Evolutionary conservation across 345 rosid species (phyloP).

Genomic region (Salix arbutifolia): DNA sequence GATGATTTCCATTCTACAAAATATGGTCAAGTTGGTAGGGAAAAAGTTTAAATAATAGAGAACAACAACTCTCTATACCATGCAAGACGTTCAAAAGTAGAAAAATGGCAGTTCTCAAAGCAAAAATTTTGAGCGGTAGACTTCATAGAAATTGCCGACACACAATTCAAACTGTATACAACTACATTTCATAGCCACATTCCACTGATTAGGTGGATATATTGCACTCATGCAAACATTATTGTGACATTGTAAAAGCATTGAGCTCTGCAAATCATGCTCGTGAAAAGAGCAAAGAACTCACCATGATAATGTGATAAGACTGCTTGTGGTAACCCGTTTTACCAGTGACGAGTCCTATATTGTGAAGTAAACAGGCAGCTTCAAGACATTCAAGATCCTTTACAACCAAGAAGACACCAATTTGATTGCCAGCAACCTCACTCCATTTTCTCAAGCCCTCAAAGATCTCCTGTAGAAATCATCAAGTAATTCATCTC

Average conservation of each 20-base stretch:
- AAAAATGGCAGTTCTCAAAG: not conserved
- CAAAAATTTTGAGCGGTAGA: not conserved
- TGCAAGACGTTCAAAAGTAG: slow-evolving; percentile 4
- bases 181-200: not conserved
- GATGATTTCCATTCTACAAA: slow-evolving; percentile 53
- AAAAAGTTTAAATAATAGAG: slow-evolving; percentile 1
- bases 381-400: slow-evolving; percentile 69
- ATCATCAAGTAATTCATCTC: slow-evolving; percentile 6
- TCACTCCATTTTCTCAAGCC: slow-evolving; percentile 47
- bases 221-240: not conserved
- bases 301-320: slow-evolving; percentile 53
- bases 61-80: not conserved
- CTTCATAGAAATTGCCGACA: not conserved
- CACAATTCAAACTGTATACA: not conserved
- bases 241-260: not conserved
- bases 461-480: slow-evolving; percentile 51
- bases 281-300: slow-evolving; percentile 4
- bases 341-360: slow-evolving; percentile 51
- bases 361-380: slow-evolving; percentile 70
- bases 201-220: not conserved
- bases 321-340: slow-evolving; percentile 78
- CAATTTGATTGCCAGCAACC: slow-evolving; percentile 24
- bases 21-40: slow-evolving; percentile 15
- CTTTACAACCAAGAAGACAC: slow-evolving; percentile 35
- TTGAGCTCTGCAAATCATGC: not conserved